These are phyloP conservation scores for Cucurbita argyrosperma DNA, from an alignment of 306 rosid species.

Conservation along the genomic window DNA sequence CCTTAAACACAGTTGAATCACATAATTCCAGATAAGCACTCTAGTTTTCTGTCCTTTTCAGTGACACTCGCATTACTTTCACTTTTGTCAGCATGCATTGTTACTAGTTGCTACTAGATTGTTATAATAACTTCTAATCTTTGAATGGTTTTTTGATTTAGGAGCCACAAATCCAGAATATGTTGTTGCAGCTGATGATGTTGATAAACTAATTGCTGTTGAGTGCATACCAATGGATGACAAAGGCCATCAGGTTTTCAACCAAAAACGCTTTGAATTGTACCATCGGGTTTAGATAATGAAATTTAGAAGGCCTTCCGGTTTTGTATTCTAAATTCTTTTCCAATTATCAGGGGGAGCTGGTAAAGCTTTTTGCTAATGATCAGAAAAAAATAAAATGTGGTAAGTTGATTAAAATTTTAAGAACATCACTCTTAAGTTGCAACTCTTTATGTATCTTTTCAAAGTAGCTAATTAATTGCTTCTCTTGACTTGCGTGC, in stretches of 20 bases:
- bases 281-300: neutral
- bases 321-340: neutral
- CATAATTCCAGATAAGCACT: neutral
- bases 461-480: neutral
- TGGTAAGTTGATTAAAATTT: conserved; percentile 35
- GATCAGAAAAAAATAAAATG: conserved; percentile 84
- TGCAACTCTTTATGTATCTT: neutral
- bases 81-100: neutral
- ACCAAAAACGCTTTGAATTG: neutral
- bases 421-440: neutral
- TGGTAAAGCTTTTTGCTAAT: conserved; percentile 80
- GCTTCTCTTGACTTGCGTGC: neutral
- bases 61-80: neutral
- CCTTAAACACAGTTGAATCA: neutral
- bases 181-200: conserved; percentile 81
- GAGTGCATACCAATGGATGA: conserved; percentile 99
- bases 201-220: conserved; percentile 80
- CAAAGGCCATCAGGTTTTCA: conserved; percentile 75
- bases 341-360: conserved; percentile 57
- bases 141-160: conserved; percentile 11
- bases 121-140: neutral
- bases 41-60: neutral
- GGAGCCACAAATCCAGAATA: conserved; percentile 99
- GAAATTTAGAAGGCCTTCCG: neutral
- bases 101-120: neutral